Evolutionary conservation across 179 eudicot genomes (phyloP), one percentile per base, ranked within the genome.

Genomic region (Nepenthes alata): DNA sequence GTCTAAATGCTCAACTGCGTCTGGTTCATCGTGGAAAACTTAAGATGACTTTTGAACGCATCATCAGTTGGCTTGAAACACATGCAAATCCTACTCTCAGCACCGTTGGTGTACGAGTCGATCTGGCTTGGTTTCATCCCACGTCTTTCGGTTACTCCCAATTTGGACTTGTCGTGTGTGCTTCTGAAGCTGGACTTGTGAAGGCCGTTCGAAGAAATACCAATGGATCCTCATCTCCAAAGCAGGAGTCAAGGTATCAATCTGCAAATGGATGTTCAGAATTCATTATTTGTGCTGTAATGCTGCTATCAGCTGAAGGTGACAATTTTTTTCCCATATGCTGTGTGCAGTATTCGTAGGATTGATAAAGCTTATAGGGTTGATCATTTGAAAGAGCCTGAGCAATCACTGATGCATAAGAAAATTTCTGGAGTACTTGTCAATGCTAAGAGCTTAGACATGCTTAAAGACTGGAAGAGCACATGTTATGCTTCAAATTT

Each of bases 1-100:
- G 95, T 80, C 83, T 93, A 59, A 93, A 87, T 76, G 95, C 98
- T 55, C 96, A 93, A 63, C 69, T 93, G 61, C 97, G 97, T 57
- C 62, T 93, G 61, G 98, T 85, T 68, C 81, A 80, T 53, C 71
- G 80, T 67, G 93, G 88, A 55, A 87, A 80, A 70, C 74, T 89
- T 52, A 77, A 72, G 67, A 68, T 65, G 48, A 87, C 87, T 36
- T 76, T 89, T 71, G 61, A 11, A 55, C 86, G 74, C 65, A 76
- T 93, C 60, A 63, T 85, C 47, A 55, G 66, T 65, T 93, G 98
- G 98, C 83, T 93, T 68, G 97, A 89, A 59, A 82, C 82, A 38
- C 74, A 80, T 70, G 95, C 80, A 36, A 89, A 89, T 66, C 89
- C 94, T 53, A 76, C 80, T 64, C 72, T 89, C 62, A 65, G 71